Percentiles rank a stretch among this genome's conserved stretches.
Conservation (phyloP, 257 asterid genomes). For the Mitragyna speciosa region DNA sequence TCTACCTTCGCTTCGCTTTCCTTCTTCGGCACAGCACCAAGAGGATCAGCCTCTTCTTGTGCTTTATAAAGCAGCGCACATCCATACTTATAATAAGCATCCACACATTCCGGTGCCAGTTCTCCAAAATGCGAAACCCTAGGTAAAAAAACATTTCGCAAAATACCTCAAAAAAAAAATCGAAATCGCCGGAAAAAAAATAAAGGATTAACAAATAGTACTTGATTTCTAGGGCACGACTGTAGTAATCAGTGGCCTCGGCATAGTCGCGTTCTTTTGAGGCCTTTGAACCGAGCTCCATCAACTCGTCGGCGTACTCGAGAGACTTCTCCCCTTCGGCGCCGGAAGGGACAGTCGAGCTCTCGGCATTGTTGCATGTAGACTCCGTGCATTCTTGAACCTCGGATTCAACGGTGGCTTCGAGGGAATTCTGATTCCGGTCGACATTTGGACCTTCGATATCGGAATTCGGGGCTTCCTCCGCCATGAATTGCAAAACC, state of each 20-base stretch:
- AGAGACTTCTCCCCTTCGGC: conserved; percentile 52
- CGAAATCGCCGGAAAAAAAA: neutral
- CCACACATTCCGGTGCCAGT: conserved; percentile 82
- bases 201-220: conserved; percentile 21
- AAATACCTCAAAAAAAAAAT: neutral
- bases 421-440: conserved; percentile 56
- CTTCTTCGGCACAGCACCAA: conserved; percentile 74
- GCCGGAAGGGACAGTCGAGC: conserved; percentile 38
- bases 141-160: neutral
- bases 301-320: conserved; percentile 62
- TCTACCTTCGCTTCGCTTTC: conserved; percentile 53
- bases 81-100: conserved; percentile 82
- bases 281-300: conserved; percentile 63
- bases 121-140: conserved; percentile 87
- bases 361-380: conserved; percentile 53
- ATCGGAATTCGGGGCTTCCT: conserved; percentile 38
- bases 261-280: conserved; percentile 60
- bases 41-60: conserved; percentile 87
- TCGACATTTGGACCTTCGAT: conserved; percentile 29
- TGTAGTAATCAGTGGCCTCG: conserved; percentile 83
- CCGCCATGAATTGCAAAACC: conserved; percentile 56
- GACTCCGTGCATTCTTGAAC: conserved; percentile 56
- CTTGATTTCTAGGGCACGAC: conserved; percentile 98
- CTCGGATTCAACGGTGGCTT: conserved; percentile 50
- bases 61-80: conserved; percentile 73